These are phyloP conservation scores for Xerocomellus chrysenteron DNA, from an alignment of 768 basidiomycete species.

Conservation along the genomic window DNA sequence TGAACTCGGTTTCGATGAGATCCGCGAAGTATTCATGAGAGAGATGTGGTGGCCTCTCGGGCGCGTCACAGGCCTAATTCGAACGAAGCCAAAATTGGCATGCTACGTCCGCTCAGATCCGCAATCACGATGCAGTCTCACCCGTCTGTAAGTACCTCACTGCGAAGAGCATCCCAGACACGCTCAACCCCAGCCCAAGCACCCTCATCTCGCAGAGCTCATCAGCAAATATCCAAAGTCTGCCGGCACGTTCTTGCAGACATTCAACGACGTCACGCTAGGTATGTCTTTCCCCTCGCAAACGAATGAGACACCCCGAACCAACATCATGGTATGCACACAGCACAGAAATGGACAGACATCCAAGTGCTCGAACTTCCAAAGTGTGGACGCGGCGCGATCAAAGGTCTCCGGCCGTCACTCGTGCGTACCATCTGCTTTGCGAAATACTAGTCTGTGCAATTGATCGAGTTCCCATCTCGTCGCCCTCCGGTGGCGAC, in stretches of 20 bases:
- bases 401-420: constrained; percentile 56
- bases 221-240: constrained; percentile 60
- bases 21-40: constrained; percentile 19
- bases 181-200: constrained; percentile 33
- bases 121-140: constrained; percentile 22
- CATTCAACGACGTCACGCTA: constrained; percentile 70
- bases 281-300: constrained; percentile 37
- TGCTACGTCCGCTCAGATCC: background rate
- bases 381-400: constrained; percentile 51
- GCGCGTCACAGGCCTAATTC: too few species aligned
- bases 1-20: constrained; percentile 36
- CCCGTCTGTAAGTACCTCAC: constrained; percentile 20
- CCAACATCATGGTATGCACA: background rate
- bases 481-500: background rate
- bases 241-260: constrained; percentile 65
- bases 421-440: constrained; percentile 36
- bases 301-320: background rate
- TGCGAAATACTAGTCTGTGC: background rate
- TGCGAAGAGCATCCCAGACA: background rate
- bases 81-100: too few species aligned
- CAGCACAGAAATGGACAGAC: constrained; percentile 74
- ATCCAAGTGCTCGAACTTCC: constrained; percentile 62
- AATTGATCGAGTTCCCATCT: background rate
- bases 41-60: too few species aligned
- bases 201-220: constrained; percentile 45